Conservation (phyloP, 305 asterid species). For the Fraxinus paxiana region DNA sequence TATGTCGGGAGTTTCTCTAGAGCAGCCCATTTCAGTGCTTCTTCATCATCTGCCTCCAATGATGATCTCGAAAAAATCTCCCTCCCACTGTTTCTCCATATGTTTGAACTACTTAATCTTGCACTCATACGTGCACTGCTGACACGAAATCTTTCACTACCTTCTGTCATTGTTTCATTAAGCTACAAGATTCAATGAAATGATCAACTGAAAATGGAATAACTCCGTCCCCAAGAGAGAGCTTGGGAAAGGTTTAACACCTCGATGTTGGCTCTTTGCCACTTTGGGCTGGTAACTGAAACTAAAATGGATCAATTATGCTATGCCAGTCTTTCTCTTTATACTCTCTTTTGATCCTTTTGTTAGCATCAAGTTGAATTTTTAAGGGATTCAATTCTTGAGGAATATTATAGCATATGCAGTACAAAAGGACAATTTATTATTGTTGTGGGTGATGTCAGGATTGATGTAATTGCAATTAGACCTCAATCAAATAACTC, state of each 20-base stretch:
- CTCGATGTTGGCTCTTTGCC: not conserved
- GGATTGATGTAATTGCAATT: slow-evolving; percentile 37
- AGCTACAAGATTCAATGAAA: not conserved
- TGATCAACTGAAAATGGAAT: not conserved
- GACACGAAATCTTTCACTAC: slow-evolving; percentile 48
- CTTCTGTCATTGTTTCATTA: slow-evolving; percentile 51
- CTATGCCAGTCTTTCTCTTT: slow-evolving; percentile 7
- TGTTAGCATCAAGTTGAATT: slow-evolving; percentile 22
- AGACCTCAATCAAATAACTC: slow-evolving; percentile 17
- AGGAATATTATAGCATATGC: slow-evolving; percentile 23
- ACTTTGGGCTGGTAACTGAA: not conserved
- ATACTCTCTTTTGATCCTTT: slow-evolving; percentile 18
- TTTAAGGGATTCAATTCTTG: slow-evolving; percentile 36
- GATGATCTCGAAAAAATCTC: slow-evolving; percentile 69
- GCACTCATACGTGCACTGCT: slow-evolving; percentile 74
- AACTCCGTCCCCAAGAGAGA: not conserved
- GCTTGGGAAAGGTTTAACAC: not conserved
- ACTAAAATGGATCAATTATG: slow-evolving; percentile 6
- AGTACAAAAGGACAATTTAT: slow-evolving; percentile 21
- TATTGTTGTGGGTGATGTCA: slow-evolving; percentile 32
- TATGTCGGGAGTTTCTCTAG: slow-evolving; percentile 75
- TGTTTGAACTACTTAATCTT: slow-evolving; percentile 63
- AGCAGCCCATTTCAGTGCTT: slow-evolving; percentile 90
- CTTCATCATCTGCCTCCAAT: slow-evolving; percentile 71
- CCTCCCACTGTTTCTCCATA: slow-evolving; percentile 74